Evolutionary conservation across 768 basidiomycete genomes (phyloP).

Genomic region (Pulveroboletus frians): DNA sequence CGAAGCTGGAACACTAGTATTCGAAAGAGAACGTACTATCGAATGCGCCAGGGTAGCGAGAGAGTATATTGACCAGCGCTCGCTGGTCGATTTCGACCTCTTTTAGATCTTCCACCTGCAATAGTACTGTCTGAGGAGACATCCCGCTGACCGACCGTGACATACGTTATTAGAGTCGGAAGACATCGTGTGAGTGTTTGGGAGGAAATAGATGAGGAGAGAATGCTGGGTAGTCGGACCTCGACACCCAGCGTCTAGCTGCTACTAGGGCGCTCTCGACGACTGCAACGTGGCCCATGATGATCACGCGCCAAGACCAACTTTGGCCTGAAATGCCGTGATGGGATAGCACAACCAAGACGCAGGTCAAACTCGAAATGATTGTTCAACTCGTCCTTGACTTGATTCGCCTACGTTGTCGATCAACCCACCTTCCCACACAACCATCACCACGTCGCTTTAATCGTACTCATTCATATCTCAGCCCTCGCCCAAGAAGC

Average conservation of each 20-base stretch:
- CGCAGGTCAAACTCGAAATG: not conserved
- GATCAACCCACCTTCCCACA: not conserved
- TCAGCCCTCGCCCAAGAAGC: not conserved
- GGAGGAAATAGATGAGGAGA: not conserved
- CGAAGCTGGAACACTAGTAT: not conserved
- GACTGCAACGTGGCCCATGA: slow-evolving; percentile 1
- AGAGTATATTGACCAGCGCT: slow-evolving; percentile 13
- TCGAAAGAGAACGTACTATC: not conserved
- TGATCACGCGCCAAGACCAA: not conserved
- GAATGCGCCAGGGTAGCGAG: slow-evolving; percentile 15
- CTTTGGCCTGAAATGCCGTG: not conserved
- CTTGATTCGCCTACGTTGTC: too few species aligned
- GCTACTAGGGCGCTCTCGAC: not conserved
- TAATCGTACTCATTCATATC: not conserved
- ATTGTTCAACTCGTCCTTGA: not conserved
- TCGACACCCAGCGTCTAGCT: not conserved
- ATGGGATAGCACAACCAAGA: not conserved
- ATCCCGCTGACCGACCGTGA: not conserved
- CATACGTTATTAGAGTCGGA: not conserved
- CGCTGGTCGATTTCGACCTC: slow-evolving; percentile 16
- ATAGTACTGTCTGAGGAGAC: not conserved
- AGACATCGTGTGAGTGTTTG: not conserved
- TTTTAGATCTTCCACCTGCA: not conserved
- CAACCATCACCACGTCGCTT: not conserved
- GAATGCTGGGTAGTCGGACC: not conserved